Evolutionary conservation across 805 yeast species (phyloP).

Genomic region (Wickerhamomyces subpelliculosus): DNA sequence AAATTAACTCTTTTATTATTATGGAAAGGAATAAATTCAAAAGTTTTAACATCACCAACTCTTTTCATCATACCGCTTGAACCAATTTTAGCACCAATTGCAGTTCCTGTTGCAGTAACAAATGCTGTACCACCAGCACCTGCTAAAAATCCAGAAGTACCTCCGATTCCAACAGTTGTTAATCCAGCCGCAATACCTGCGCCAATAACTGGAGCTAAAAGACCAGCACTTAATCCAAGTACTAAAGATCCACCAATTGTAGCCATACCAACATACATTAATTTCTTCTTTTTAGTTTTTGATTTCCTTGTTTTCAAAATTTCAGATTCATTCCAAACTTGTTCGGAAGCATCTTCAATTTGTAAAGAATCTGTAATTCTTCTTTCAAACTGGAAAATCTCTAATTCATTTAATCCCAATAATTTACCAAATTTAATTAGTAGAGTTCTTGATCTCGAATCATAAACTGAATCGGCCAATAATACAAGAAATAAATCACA

Average conservation of each 20-base stretch:
- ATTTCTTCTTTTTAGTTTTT: conserved; percentile 54
- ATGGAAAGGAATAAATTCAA: conserved; percentile 89
- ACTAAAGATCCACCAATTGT: conserved; percentile 94
- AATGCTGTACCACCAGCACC: conserved; percentile 96
- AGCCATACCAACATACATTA: conserved; percentile 88
- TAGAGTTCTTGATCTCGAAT: conserved; percentile 81
- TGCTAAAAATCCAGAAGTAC: conserved; percentile 89
- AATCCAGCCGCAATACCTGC: conserved; percentile 98
- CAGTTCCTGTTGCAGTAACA: conserved; percentile 87
- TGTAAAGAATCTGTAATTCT: conserved; percentile 87
- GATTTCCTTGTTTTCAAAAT: conserved; percentile 69
- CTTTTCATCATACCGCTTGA: conserved; percentile 76
- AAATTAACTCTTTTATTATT: conserved; percentile 84
- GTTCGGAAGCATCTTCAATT: conserved; percentile 74
- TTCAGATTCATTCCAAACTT: conserved; percentile 65
- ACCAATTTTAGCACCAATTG: conserved; percentile 88
- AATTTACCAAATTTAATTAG: conserved; percentile 58
- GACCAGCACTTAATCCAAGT: conserved; percentile 90
- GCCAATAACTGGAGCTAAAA: conserved; percentile 95
- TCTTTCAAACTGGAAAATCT: conserved; percentile 82
- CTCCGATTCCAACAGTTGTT: conserved; percentile 88
- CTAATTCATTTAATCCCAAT: conserved; percentile 54
- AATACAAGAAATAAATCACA: conserved; percentile 84
- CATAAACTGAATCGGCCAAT: conserved; percentile 80
- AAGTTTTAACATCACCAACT: conserved; percentile 87